Evolutionary conservation across 2,329 filamentous ascomycete species (phyloP), one percentile per base, ranked within the genome.

Genomic region (Fusarium sp.): DNA sequence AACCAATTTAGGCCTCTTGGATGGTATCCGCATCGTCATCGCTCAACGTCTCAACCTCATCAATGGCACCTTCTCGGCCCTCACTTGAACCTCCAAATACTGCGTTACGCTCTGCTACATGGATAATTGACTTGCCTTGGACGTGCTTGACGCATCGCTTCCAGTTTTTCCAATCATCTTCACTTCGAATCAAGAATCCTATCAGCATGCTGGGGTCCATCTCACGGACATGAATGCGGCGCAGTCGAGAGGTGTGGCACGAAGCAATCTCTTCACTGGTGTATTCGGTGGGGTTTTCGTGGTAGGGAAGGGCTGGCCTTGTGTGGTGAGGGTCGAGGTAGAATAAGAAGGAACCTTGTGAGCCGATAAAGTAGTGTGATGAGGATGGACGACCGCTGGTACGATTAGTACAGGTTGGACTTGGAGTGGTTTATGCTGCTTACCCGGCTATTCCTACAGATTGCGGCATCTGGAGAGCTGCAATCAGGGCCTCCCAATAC

Each of bases 141-240:
- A 92, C 89, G 71, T 92, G 88, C 71, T 89, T 89, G 4, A 97
- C 86, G n/a, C 89, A 87, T 61, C 87, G 84, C 75, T 93, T 91
- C 94, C 94, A 98, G 54, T 89, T 87, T 39, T 86, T 82, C 91
- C 95, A 98, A 71, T 99, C 96, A 43, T 90, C 86, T 72, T 95
- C 90, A 60, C 92, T 89, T 40, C 86, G 88, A 65, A 99, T 94
- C 36, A 99, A 82, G 75, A 98, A 98, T 6, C 94, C 95, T 69
- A 99, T 93, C 42, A 99, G 83, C 96, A 99, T 99, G 76, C 94
- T 98, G 0, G 96, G 96, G 75, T 99, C 96, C 93, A 99, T 96
- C 76, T 98, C 94, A 62, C 90, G 89, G 49, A 99, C 87, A 71
- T 96, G 91, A 31, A 99, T 85, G 57, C 92, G 88, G 38, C 95